Percentiles rank a stretch among this genome's conserved stretches.
These are phyloP conservation scores for Stachybotrys chartarum DNA, from an alignment of 2,329 filamentous ascomycete species.

Conservation along the genomic window DNA sequence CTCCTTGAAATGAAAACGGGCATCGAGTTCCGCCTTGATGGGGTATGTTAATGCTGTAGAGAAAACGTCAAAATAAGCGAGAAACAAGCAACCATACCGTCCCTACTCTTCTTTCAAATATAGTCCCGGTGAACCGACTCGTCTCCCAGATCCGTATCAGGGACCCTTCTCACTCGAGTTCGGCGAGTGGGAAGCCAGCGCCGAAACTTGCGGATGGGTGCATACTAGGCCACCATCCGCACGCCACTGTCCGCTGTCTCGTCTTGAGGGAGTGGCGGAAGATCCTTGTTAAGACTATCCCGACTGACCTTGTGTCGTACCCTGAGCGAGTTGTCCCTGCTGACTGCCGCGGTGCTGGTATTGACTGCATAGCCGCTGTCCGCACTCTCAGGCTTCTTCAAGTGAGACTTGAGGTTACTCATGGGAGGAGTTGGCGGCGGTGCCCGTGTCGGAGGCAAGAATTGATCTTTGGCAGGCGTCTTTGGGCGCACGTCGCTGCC, in stretches of 20 bases:
- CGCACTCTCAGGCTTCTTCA: constrained; percentile 35
- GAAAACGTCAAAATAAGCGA: neutral
- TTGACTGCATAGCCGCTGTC: constrained; percentile 39
- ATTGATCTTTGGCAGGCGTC: constrained; percentile 33
- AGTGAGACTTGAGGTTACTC: constrained; percentile 8
- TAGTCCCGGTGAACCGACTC: too few species aligned
- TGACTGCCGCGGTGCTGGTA: constrained; percentile 22
- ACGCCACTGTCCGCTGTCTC: constrained; percentile 17
- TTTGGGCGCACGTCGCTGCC: constrained; percentile 39
- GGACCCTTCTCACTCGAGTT: neutral
- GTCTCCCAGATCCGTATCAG: too few species aligned
- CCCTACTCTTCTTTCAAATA: too few species aligned
- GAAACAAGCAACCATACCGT: neutral
- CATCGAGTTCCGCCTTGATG: constrained; percentile 7
- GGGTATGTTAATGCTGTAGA: constrained; percentile 5
- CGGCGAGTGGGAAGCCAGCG: neutral
- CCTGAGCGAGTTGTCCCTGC: constrained; percentile 20
- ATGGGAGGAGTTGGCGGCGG: constrained; percentile 29
- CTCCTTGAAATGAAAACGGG: neutral
- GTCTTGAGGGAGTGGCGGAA: constrained; percentile 47
- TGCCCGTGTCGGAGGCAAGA: constrained; percentile 36
- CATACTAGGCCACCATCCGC: constrained; percentile 24
- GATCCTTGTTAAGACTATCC: constrained; percentile 52
- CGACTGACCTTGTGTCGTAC: constrained; percentile 37
- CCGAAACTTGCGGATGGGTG: neutral